Base-by-base conservation (phyloP, 2,329 filamentous ascomycete species). In the Emmonsiellopsis sp. region DNA sequence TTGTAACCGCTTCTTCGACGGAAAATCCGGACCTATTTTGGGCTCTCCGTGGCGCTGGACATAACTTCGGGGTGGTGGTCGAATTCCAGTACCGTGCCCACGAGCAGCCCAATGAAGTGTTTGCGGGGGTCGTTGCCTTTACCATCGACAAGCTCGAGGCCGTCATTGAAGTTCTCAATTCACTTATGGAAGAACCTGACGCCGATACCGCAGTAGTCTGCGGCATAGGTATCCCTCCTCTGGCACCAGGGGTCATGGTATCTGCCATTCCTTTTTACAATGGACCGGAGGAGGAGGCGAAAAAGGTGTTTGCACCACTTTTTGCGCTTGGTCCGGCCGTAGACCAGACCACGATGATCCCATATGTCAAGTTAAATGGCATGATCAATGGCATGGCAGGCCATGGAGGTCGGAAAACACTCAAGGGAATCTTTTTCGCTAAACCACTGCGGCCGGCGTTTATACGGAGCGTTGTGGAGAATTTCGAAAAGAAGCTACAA, bases 1-100 rank as follows among this genome's bases (percentile, higher is more conserved):
- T 73, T 34, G 63, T 70, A 9, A 66, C 59, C 1, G 66, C 69
- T 0, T 78, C 74, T 1, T 65, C 70, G 10, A 61, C 62, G 0
- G 68, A 79, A 58, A 73, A 81, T 38, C 30, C 62, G 0, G 76
- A 79, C 45, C 65, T 79, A 2, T 79, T 78, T 62, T 79, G 75
- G 75, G 73, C 69, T 16, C 53, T 76, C 20, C 64, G 68, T 4
- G 75, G 74, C 30, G 74, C 73, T 1, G 73, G 74, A 0, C 69
- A 72, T 54, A 74, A 73, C 51, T 76, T 76, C 53, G 74, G 73
- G 5, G 67, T 74, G 5, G 71, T 73, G 2, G 70, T 70, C 0
- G 71, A 77, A 48, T 79, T 79, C 61, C 67, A 65, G 0, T 62
- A 63, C 42, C 54, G 55, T 37, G 70, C 64, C 0, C 65, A 70